phyloP scores from a whole-genome alignment of 495 filamentous ascomycete genomes.

The Penicillium malachiteum region DNA sequence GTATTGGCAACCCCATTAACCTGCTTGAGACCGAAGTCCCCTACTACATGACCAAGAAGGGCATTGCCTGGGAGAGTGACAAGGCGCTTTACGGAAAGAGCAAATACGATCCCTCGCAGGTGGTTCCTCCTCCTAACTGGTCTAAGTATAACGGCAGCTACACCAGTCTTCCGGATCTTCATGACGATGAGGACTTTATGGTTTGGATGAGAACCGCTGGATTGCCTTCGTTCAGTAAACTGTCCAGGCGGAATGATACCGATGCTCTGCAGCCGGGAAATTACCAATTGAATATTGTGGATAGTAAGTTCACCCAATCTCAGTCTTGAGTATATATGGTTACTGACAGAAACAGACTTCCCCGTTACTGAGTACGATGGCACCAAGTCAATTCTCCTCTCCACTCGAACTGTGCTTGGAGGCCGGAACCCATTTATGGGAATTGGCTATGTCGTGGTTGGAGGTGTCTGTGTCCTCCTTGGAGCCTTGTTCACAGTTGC shows the following conservation, averaged over 20 bases:
- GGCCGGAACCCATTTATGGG: constrained; percentile 95
- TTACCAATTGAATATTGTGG: constrained; percentile 73
- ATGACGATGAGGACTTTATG: constrained; percentile 79
- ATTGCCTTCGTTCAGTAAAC: constrained; percentile 92
- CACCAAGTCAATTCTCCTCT: constrained; percentile 91
- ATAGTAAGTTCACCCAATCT: constrained; percentile 47
- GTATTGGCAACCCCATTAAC: constrained; percentile 62
- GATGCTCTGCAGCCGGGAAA: constrained; percentile 62
- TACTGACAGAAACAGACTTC: constrained; percentile 57
- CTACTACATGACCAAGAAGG: constrained; percentile 75
- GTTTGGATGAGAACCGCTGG: constrained; percentile 99
- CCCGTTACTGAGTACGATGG: constrained; percentile 78
- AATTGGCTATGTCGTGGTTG: constrained; percentile 93
- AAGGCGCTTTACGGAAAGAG: constrained; percentile 72
- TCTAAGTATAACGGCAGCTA: constrained; percentile 51
- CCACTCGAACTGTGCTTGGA: constrained; percentile 90
- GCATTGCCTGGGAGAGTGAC: constrained; percentile 85
- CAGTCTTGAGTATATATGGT: not conserved
- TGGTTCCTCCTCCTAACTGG: constrained; percentile 90
- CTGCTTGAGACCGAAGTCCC: constrained; percentile 31
- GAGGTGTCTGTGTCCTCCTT: constrained; percentile 85
- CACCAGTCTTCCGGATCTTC: constrained; percentile 62
- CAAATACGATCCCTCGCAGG: constrained; percentile 58
- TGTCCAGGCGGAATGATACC: constrained; percentile 76
- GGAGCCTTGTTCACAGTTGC: constrained; percentile 85